Evolutionary conservation across 2,329 filamentous ascomycete species (phyloP).

Genomic region (Ustulina deusta): DNA sequence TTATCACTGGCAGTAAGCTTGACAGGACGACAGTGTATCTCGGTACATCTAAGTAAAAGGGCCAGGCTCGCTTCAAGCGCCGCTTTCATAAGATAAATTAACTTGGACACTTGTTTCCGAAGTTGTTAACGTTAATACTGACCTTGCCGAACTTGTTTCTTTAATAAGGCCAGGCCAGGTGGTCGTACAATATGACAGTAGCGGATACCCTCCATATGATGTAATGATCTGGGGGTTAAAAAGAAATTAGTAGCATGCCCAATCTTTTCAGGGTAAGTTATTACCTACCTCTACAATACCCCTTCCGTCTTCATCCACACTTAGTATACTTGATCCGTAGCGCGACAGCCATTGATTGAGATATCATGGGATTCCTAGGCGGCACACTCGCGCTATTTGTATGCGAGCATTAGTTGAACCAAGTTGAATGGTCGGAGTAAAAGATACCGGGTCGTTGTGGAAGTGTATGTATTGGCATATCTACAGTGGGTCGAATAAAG

Average conservation of each 20-base stretch:
- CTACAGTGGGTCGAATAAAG: too few relatives aligned
- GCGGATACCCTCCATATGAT: not conserved
- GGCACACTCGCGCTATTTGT: not conserved
- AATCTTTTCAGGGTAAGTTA: not conserved
- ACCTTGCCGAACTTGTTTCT: not conserved
- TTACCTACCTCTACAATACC: conserved; percentile 4
- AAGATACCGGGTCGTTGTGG: too few relatives aligned
- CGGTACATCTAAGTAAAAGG: not conserved
- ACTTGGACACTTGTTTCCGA: not conserved
- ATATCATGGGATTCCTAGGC: not conserved
- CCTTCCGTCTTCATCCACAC: not conserved
- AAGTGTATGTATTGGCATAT: too few relatives aligned
- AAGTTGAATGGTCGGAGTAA: not conserved
- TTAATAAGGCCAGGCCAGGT: conserved; percentile 7
- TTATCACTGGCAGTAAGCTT: not conserved
- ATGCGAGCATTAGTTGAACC: not conserved
- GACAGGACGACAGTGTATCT: too few relatives aligned
- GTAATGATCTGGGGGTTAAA: not conserved
- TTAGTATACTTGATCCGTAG: not conserved
- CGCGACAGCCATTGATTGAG: conserved; percentile 3
- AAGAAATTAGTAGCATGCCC: not conserved
- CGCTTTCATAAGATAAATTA: not conserved
- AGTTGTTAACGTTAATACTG: not conserved
- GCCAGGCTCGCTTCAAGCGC: not conserved
- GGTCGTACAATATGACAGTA: conserved; percentile 4